Base-by-base conservation (phyloP, 257 asterid species). In the Haberlea rhodopensis region DNA sequence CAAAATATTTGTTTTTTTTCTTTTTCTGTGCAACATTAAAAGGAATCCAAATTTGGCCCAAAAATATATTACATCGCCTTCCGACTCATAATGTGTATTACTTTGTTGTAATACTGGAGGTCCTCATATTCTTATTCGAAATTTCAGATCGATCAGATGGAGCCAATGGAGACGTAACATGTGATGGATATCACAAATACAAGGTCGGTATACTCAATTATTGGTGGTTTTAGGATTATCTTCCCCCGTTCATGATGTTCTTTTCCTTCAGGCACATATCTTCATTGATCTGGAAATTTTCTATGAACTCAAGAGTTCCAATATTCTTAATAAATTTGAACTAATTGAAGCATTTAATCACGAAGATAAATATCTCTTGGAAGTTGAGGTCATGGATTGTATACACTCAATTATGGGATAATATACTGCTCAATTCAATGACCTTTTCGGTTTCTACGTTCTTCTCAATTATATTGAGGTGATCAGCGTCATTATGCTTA, bases 111-210 rank as follows among this genome's bases (percentile, higher is more conserved):
- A 68, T 21, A 40, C 53, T 20, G 63, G 60, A 8, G 34, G 49
- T 16, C 22, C 51, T 15, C 10, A 34, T 21, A 21, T 8, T 26
- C 27, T 10, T 11, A 37, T 1, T 2, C 16, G 5, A 37, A 31
- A 34, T 69, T 58, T 37, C 73, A 81, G 83, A 71, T 29, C 64
- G 24, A 9, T 31, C 72, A 0, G 26, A 55, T 22, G 87, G 82
- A 59, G 79, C 82, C 45, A 58, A 68, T 40, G 82, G 82, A 37
- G 82, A 78, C 23, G 49, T 75, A 52, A 68, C 84, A 27, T 81
- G 87, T 24, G 73, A 76, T 53, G 78, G 78, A 32, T 81, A 81
- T 64, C 87, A 81, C 75, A 81, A 81, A 62, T 78, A 76, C 66
- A 81, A 78, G 82, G 87, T 76, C 32, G 0, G 46, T 16, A 5